These are phyloP conservation scores for Ustilago lituana DNA, from an alignment of 1,284 basidiomycete species.

Conservation along the genomic window DNA sequence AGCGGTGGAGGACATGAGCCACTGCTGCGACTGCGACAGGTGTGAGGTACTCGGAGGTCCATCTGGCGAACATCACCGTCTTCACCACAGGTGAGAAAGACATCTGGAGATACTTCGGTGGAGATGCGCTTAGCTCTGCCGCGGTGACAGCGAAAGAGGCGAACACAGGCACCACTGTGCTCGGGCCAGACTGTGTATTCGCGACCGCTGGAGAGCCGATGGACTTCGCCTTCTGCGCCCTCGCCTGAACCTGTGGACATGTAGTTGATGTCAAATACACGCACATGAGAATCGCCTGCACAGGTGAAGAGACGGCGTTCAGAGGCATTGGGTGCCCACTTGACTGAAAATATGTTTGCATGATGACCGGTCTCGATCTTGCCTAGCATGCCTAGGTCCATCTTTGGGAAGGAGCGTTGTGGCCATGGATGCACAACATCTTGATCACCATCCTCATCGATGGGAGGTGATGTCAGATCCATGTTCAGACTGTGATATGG, in stretches of 20 bases:
- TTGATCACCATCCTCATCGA: slow-evolving; percentile 66
- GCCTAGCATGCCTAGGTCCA: slow-evolving; percentile 31
- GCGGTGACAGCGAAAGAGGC: slow-evolving; percentile 61
- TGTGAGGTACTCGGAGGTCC: slow-evolving; percentile 79
- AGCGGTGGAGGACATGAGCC: slow-evolving; percentile 74
- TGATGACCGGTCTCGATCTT: slow-evolving; percentile 71
- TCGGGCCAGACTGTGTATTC: slow-evolving; percentile 29
- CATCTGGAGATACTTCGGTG: slow-evolving; percentile 81
- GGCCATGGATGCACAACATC: slow-evolving; percentile 23
- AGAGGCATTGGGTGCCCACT: slow-evolving; percentile 76
- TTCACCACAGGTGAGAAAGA: slow-evolving; percentile 86
- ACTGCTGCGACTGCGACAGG: slow-evolving; percentile 65
- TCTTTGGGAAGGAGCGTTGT: slow-evolving; percentile 14
- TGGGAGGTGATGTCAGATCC: not conserved
- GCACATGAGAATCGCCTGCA: slow-evolving; percentile 81
- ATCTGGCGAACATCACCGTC: slow-evolving; percentile 78
- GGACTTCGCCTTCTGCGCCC: slow-evolving; percentile 7
- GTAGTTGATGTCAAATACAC: slow-evolving; percentile 78
- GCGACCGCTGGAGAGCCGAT: slow-evolving; percentile 6
- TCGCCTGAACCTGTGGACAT: slow-evolving; percentile 1
- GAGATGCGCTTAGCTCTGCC: slow-evolving; percentile 76
- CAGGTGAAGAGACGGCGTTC: slow-evolving; percentile 73
- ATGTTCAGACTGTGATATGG: not conserved
- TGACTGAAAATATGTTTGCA: slow-evolving; percentile 86
- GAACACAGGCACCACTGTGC: slow-evolving; percentile 46